Evolutionary conservation across 2,329 filamentous ascomycete species (phyloP).

Genomic region (Lachnum nothofagi): DNA sequence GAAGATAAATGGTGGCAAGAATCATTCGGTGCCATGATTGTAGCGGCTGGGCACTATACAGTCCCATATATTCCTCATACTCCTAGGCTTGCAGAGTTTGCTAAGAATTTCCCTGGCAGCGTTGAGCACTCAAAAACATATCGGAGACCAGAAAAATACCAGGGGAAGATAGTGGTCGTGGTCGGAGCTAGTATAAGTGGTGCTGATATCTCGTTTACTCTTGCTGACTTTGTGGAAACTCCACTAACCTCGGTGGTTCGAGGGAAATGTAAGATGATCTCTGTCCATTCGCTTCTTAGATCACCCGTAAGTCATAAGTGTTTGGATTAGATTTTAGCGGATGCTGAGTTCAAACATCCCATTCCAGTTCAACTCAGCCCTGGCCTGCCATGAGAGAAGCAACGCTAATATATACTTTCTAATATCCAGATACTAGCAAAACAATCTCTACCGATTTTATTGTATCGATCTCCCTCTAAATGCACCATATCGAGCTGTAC

Average conservation of each 20-base stretch:
- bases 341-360: too few relatives aligned
- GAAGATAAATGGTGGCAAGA: slow-evolving; percentile 60
- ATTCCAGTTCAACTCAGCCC: too few relatives aligned
- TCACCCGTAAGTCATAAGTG: too few relatives aligned
- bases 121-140: slow-evolving; percentile 71
- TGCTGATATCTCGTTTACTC: slow-evolving; percentile 54
- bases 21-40: slow-evolving; percentile 60
- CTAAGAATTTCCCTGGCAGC: slow-evolving; percentile 45
- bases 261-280: slow-evolving; percentile 38
- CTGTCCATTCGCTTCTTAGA: too few relatives aligned
- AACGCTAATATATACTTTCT: too few relatives aligned
- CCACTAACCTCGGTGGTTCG: slow-evolving; percentile 52
- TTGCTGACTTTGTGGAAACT: slow-evolving; percentile 40
- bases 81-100: slow-evolving; percentile 53
- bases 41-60: slow-evolving; percentile 63
- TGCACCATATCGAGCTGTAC: too few relatives aligned
- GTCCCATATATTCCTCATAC: slow-evolving; percentile 59
- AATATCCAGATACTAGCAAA: too few relatives aligned
- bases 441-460: too few relatives aligned
- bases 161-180: slow-evolving; percentile 49
- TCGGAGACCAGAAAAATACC: slow-evolving; percentile 55
- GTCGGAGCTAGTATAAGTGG: slow-evolving; percentile 62
- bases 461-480: too few relatives aligned
- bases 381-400: too few relatives aligned
- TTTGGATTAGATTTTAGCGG: too few relatives aligned